Evolutionary conservation across 345 rosid species (phyloP).

Genomic region (Raphanus sativus): DNA sequence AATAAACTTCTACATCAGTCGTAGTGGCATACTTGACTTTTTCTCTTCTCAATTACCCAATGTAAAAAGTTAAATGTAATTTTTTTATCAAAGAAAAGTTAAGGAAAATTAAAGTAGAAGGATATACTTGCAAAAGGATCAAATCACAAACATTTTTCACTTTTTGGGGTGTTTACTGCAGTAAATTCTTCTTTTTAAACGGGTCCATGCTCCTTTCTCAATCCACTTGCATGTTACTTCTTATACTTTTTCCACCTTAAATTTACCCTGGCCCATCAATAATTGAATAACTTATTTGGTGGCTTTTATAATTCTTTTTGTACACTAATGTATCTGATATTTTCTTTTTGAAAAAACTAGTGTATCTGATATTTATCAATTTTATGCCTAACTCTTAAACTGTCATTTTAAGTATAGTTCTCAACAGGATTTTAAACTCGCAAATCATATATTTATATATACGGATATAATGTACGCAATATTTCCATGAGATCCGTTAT

Average conservation of each 20-base stretch:
- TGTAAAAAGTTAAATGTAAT: neutral
- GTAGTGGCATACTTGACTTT: neutral
- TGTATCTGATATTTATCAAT: neutral
- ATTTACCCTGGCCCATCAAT: neutral
- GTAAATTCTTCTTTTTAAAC: slow-evolving; percentile 21
- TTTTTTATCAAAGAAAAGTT: neutral
- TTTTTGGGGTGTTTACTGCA: slow-evolving; percentile 15
- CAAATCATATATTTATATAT: neutral
- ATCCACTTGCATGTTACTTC: neutral
- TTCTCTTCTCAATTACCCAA: neutral
- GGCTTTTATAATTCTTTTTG: neutral
- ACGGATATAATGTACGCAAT: neutral
- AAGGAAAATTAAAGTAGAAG: neutral
- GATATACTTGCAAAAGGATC: neutral
- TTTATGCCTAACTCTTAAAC: neutral
- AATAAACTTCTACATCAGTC: neutral
- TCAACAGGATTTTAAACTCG: neutral
- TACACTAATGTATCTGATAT: neutral
- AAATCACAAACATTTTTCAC: slow-evolving; percentile 9
- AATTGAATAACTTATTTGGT: neutral
- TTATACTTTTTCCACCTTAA: neutral
- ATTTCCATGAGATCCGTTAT: neutral
- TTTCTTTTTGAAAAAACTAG: neutral
- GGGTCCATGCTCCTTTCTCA: slow-evolving; percentile 17
- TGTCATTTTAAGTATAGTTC: neutral